These are phyloP conservation scores for Aquilaria sinensis DNA, from an alignment of 345 rosid species.

Conservation along the genomic window DNA sequence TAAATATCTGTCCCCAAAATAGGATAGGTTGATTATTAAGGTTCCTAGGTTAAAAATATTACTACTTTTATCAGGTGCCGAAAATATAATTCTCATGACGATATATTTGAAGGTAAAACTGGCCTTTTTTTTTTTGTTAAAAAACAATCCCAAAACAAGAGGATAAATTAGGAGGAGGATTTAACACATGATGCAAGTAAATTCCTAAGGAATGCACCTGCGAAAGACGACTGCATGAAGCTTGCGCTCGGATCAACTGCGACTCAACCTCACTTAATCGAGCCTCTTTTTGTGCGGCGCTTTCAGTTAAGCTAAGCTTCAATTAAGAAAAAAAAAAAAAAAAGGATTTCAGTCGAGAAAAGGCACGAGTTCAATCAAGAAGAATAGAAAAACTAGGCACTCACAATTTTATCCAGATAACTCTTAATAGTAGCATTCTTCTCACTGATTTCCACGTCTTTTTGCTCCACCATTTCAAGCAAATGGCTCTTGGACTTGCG, in stretches of 20 bases:
- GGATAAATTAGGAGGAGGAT: background rate
- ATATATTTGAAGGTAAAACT: background rate
- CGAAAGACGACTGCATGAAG: constrained; percentile 57
- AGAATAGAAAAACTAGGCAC: constrained; percentile 11
- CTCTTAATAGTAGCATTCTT: constrained; percentile 60
- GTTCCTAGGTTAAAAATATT: too few species aligned
- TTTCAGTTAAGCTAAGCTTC: constrained; percentile 67
- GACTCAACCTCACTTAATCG: constrained; percentile 58
- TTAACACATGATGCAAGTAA: background rate
- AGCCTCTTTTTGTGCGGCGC: constrained; percentile 59
- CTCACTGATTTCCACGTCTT: constrained; percentile 72
- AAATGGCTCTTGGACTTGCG: constrained; percentile 87
- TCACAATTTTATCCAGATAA: constrained; percentile 83
- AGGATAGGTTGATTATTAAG: too few species aligned
- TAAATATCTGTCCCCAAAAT: too few species aligned
- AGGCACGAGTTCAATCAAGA: background rate
- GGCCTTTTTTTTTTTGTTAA: too few species aligned
- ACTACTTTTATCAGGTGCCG: background rate
- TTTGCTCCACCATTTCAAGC: constrained; percentile 75
- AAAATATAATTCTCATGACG: background rate
- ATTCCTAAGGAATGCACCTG: constrained; percentile 36
- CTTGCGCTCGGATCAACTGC: constrained; percentile 57
- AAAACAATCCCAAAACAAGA: background rate
- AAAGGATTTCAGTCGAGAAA: background rate
- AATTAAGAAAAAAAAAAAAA: constrained; percentile 3